A percentile compares a stretch with the other conserved stretches of the same genome.
Conservation (phyloP, 2,329 filamentous ascomycete genomes). For the Cladosporium colombiae region DNA sequence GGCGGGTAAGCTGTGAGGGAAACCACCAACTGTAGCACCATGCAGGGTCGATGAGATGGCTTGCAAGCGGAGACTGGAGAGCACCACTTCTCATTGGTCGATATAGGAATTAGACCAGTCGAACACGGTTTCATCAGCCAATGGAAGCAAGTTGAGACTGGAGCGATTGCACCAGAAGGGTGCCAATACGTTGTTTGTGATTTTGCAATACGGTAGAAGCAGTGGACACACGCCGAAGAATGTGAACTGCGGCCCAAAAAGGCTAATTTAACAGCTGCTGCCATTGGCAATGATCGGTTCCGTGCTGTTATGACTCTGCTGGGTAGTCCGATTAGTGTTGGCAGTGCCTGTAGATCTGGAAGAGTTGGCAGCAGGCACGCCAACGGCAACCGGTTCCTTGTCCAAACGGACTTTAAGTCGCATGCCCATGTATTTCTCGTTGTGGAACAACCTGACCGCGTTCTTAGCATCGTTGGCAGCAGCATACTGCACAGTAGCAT, state of each 20-base stretch:
- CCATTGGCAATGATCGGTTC: conserved; percentile 30
- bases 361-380: not conserved
- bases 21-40: not conserved
- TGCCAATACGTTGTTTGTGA: not conserved
- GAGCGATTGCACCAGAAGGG: not conserved
- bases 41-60: not conserved
- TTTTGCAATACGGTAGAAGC: not conserved
- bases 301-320: conserved; percentile 10
- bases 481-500: conserved; percentile 31
- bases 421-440: conserved; percentile 29
- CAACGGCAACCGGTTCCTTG: conserved; percentile 29
- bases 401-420: conserved; percentile 31
- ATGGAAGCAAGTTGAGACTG: not conserved
- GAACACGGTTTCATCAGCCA: not conserved
- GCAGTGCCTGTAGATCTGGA: not conserved
- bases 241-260: not conserved
- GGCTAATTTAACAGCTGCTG: conserved; percentile 18
- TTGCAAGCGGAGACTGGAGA: not conserved
- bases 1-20: not conserved
- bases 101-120: not conserved
- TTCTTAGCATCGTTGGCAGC: conserved; percentile 29
- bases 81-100: not conserved
- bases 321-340: not conserved
- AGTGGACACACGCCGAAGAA: not conserved
- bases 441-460: conserved; percentile 32